Percentiles rank a stretch among this genome's conserved stretches.
phyloP scores from a whole-genome alignment of 1,139 yeast genomes.

The Nematodospora anomalae region DNA sequence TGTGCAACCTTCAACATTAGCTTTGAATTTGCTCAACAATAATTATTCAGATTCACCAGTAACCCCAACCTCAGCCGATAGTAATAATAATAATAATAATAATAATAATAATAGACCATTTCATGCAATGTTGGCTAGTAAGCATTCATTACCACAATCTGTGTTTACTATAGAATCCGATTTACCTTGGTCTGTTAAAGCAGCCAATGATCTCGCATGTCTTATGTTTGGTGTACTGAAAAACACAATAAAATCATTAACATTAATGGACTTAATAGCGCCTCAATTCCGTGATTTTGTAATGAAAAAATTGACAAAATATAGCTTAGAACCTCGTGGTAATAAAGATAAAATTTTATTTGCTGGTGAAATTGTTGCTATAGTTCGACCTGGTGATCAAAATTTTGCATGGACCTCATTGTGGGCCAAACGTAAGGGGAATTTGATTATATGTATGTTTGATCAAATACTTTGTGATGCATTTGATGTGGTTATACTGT shows the following conservation, averaged over 20 bases:
- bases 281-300: constrained; percentile 72
- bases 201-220: constrained; percentile 89
- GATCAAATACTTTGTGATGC: constrained; percentile 87
- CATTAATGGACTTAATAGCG: constrained; percentile 75
- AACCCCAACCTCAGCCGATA: neutral
- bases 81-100: constrained; percentile 1
- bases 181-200: constrained; percentile 79
- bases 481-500: constrained; percentile 56
- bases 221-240: constrained; percentile 81
- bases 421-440: constrained; percentile 82
- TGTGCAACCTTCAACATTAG: constrained; percentile 27
- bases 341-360: constrained; percentile 35
- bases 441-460: constrained; percentile 75
- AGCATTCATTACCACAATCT: constrained; percentile 72
- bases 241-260: constrained; percentile 57
- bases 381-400: constrained; percentile 48
- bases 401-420: constrained; percentile 74
- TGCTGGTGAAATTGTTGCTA: constrained; percentile 60
- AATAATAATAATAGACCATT: constrained; percentile 43
- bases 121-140: constrained; percentile 63
- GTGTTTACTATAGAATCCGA: constrained; percentile 76
- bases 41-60: constrained; percentile 2
- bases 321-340: constrained; percentile 12
- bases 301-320: constrained; percentile 49
- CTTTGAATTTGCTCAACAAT: constrained; percentile 27